These are phyloP conservation scores for Talaromyces liani DNA, from an alignment of 495 filamentous ascomycete genomes.

Conservation along the genomic window DNA sequence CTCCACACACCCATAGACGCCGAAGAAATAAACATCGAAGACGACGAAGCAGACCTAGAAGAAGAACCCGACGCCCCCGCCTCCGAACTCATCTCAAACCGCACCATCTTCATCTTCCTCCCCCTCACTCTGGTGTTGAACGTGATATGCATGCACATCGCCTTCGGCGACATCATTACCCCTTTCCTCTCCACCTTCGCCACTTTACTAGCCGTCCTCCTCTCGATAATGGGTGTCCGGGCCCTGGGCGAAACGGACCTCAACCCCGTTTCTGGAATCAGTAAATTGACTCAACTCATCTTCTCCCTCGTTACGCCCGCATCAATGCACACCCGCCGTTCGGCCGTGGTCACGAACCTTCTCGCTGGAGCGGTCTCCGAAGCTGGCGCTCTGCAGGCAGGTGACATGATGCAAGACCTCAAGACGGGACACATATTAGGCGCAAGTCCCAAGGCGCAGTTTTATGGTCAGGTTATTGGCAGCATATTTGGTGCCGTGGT, in stretches of 20 bases:
- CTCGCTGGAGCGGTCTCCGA: constrained; percentile 87
- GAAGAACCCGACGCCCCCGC: constrained; percentile 69
- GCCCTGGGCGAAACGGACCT: constrained; percentile 94
- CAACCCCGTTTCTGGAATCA: constrained; percentile 94
- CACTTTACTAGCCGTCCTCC: constrained; percentile 77
- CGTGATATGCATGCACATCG: constrained; percentile 67
- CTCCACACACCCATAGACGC: constrained; percentile 21
- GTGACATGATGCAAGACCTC: constrained; percentile 96
- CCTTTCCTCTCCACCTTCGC: constrained; percentile 70
- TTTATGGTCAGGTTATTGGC: constrained; percentile 92
- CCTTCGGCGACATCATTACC: constrained; percentile 57
- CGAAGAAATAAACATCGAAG: constrained; percentile 8
- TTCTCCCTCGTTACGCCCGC: constrained; percentile 83
- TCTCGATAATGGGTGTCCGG: constrained; percentile 92
- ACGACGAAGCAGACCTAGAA: constrained; percentile 16
- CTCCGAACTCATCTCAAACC: constrained; percentile 70
- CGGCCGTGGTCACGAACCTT: constrained; percentile 82
- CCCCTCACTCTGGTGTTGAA: constrained; percentile 71
- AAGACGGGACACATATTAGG: constrained; percentile 94
- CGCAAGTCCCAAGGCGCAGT: constrained; percentile 88
- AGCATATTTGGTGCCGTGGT: constrained; percentile 81
- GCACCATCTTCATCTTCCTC: constrained; percentile 66
- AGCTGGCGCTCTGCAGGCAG: constrained; percentile 87
- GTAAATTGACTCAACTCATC: constrained; percentile 90
- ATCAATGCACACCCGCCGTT: constrained; percentile 49